Conservation (phyloP, 31 red algal genomes). For the Asparagopsis taxiformis region DNA sequence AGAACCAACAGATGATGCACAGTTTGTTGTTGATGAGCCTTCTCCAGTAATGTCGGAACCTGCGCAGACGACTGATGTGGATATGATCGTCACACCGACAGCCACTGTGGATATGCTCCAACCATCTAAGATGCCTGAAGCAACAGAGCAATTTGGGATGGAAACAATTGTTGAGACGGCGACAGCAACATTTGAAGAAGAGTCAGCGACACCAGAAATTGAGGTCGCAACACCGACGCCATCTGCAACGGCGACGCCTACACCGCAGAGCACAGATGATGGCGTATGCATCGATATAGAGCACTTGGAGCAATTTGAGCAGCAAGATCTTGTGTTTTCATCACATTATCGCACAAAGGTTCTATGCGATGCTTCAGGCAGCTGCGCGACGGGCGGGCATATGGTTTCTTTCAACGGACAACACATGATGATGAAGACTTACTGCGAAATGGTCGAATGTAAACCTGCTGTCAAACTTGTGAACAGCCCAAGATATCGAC, state of each 20-base stretch:
- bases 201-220: neutral
- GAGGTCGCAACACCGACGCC: neutral
- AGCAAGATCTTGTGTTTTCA: neutral
- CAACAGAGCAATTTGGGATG: too few relatives aligned
- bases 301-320: slow-evolving; percentile 1
- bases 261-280: too few relatives aligned
- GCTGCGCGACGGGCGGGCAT: slow-evolving; percentile 14
- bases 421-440: slow-evolving; percentile 10
- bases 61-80: too few relatives aligned
- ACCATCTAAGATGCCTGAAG: too few relatives aligned
- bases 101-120: too few relatives aligned
- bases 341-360: neutral
- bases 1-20: too few relatives aligned
- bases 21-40: too few relatives aligned
- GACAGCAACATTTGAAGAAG: too few relatives aligned
- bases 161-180: too few relatives aligned
- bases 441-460: slow-evolving; percentile 3
- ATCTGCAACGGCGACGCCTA: neutral
- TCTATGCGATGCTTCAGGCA: slow-evolving; percentile 2
- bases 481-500: slow-evolving; percentile 5
- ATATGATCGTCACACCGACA: too few relatives aligned
- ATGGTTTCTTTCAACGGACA: slow-evolving; percentile 1
- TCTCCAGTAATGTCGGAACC: too few relatives aligned
- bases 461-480: neutral
- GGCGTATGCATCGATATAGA: neutral